phyloP scores from a whole-genome alignment of 345 rosid species.

The Eucalyptus globulus region DNA sequence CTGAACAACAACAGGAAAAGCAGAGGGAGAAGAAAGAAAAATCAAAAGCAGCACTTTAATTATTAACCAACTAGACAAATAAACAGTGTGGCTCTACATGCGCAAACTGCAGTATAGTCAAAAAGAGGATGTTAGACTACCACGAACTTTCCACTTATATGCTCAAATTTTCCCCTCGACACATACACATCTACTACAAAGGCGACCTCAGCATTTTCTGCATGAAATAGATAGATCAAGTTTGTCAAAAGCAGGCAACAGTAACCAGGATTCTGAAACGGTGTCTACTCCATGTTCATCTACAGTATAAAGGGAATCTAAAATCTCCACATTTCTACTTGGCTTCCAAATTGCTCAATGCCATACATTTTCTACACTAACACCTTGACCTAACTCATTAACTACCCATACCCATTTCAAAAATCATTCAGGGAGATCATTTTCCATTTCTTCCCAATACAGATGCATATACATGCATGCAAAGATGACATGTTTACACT shows the following conservation, averaged over 20 bases:
- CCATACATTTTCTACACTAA: neutral
- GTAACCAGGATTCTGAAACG: neutral
- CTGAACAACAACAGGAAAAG: conserved; percentile 13
- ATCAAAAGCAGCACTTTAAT: neutral
- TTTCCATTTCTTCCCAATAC: neutral
- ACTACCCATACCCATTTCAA: neutral
- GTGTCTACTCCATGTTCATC: neutral
- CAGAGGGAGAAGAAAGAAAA: neutral
- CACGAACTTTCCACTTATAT: conserved; percentile 48
- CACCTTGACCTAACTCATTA: neutral
- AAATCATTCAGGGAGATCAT: neutral
- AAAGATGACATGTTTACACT: neutral
- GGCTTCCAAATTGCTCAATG: neutral
- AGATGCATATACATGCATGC: neutral
- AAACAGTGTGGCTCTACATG: neutral
- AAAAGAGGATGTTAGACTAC: conserved; percentile 9
- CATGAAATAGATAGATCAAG: neutral
- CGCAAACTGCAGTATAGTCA: neutral
- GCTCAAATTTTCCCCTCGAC: conserved; percentile 45
- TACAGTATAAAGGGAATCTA: neutral
- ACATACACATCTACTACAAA: conserved; percentile 59
- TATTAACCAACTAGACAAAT: neutral
- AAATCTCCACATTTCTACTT: neutral
- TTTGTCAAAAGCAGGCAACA: neutral
- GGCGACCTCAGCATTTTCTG: conserved; percentile 30